phyloP scores from a whole-genome alignment of 2,329 filamentous ascomycete species.

The Ceratocystis colombiana region DNA sequence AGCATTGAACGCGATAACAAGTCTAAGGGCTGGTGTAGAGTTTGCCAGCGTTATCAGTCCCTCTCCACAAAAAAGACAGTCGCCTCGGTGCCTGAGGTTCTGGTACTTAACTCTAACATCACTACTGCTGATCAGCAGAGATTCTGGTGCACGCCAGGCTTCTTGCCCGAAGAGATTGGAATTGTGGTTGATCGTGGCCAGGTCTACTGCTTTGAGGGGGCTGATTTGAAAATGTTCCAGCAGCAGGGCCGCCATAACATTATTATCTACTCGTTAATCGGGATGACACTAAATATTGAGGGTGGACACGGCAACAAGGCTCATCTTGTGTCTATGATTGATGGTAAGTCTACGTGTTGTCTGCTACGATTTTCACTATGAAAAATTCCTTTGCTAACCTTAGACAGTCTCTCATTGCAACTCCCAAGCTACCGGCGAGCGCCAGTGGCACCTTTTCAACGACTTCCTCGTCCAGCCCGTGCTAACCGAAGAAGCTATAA shows the following conservation, averaged over 20 bases:
- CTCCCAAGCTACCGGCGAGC: slow-evolving; percentile 43
- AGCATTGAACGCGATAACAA: slow-evolving; percentile 85
- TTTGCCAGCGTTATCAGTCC: slow-evolving; percentile 82
- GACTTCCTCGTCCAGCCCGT: slow-evolving; percentile 85
- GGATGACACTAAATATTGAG: slow-evolving; percentile 82
- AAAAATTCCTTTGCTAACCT: background rate
- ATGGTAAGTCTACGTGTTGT: slow-evolving; percentile 45
- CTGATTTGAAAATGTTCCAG: slow-evolving; percentile 71
- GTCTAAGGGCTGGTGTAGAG: slow-evolving; percentile 84
- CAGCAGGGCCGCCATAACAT: slow-evolving; percentile 72
- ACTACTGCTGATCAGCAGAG: slow-evolving; percentile 61
- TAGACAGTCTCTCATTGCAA: slow-evolving; percentile 23
- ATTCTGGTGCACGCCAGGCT: slow-evolving; percentile 81
- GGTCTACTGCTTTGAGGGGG: slow-evolving; percentile 88
- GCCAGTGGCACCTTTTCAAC: slow-evolving; percentile 92
- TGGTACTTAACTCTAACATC: slow-evolving; percentile 78
- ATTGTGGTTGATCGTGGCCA: slow-evolving; percentile 84
- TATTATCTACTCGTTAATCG: slow-evolving; percentile 81
- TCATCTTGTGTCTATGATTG: slow-evolving; percentile 83
- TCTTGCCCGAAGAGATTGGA: slow-evolving; percentile 88
- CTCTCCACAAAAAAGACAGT: slow-evolving; percentile 78
- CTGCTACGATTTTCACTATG: slow-evolving; percentile 6
- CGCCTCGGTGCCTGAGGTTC: slow-evolving; percentile 67
- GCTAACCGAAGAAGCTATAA: slow-evolving; percentile 65
- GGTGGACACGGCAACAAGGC: slow-evolving; percentile 67